Evolutionary conservation across 176 grass and related monocot species (phyloP), one percentile per base, ranked within the genome.

Genomic region (Sorghum bicolor): DNA sequence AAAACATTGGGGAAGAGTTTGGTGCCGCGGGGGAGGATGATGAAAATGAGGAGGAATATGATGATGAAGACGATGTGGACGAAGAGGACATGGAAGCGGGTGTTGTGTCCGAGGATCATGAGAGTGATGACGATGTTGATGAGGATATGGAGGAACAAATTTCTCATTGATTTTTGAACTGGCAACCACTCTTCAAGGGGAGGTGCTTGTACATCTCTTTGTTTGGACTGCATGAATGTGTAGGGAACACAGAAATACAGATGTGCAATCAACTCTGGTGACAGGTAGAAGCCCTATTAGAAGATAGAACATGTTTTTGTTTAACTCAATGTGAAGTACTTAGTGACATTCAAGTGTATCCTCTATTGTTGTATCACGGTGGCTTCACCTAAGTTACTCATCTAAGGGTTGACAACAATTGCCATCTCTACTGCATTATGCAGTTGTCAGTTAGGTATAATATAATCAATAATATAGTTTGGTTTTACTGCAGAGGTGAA

Each of bases 81-180:
- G 85, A 83, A 20, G 76, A 83, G 41, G 80, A 75, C 38, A 81
- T 87, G 61, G 78, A 79, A 55, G 77, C 64, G 0, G 81, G 83
- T 72, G 34, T 79, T 62, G 83, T 73, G 80, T 87, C 89, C 1
- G 80, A 91, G 64, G 84, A 89, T 15, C 80, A 79, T 17, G 82
- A 86, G 22, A 93, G 91, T 32, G 89, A 90, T 64, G 91, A 97
- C 7, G 5, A 34, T 0, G 17, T 33, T 6, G 29, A 53, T 5
- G 87, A 92, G 53, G 76, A 90, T 61, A 78, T 29, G 3, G 75
- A 34, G 29, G 52, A 80, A 50, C 25, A 74, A 29, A 52, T 58
- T 63, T 32, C 17, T 75, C 17, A 81, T 40, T 82, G 72, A 75
- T 75, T 32, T 73, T 8, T 40, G 24, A 79, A 31, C 41, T 44